Percentiles rank a stretch among this genome's conserved stretches.
Evolutionary conservation across 306 rosid genomes (phyloP).

Genomic region (Begonia peltatifolia): DNA sequence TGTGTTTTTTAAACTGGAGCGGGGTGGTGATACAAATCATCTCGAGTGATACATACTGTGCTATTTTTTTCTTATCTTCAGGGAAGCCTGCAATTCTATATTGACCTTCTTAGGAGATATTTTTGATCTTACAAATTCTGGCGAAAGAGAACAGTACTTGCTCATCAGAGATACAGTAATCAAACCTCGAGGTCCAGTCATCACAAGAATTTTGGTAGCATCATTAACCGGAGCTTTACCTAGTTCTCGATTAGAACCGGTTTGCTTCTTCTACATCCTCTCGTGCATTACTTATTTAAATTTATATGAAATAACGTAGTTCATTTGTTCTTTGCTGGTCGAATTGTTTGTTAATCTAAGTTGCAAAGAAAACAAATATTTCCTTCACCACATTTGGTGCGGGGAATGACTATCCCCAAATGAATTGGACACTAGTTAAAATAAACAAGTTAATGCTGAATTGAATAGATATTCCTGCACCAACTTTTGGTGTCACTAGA

Average conservation of each 20-base stretch:
- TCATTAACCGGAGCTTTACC: slow-evolving; percentile 90
- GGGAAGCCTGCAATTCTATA: slow-evolving; percentile 97
- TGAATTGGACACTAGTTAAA: no score
- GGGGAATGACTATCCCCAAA: no score
- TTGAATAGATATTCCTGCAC: no score
- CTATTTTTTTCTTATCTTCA: slow-evolving; percentile 22
- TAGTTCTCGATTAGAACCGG: slow-evolving; percentile 82
- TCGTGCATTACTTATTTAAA: neutral
- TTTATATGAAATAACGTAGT: neutral
- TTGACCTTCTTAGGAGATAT: slow-evolving; percentile 86
- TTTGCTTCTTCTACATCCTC: slow-evolving; percentile 17
- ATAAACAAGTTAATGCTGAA: no score
- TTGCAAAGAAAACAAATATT: no score
- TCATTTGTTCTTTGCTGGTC: no score
- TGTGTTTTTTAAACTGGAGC: no score
- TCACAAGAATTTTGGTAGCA: slow-evolving; percentile 81
- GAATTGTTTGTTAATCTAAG: no score
- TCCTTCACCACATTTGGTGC: no score
- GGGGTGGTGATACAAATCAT: no score
- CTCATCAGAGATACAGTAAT: slow-evolving; percentile 56
- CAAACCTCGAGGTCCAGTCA: slow-evolving; percentile 64
- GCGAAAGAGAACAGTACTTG: slow-evolving; percentile 44
- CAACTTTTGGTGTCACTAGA: no score
- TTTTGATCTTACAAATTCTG: slow-evolving; percentile 61
- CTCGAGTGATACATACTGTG: slow-evolving; percentile 1